These are phyloP conservation scores for Periglandula ipomoeae DNA, from an alignment of 2,329 filamentous ascomycete species.

Conservation along the genomic window DNA sequence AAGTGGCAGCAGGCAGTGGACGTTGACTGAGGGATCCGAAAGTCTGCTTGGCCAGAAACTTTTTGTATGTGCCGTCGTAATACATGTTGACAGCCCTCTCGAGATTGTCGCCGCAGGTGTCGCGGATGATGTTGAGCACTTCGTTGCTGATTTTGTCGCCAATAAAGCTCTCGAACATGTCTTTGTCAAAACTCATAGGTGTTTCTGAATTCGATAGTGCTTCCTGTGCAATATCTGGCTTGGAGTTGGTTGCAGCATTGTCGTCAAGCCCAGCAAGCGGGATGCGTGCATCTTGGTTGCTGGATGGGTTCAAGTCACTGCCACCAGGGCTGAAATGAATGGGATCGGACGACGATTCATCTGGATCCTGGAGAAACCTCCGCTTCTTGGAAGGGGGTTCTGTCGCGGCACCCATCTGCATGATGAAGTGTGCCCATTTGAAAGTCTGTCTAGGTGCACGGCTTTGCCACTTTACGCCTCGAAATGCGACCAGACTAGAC, in stretches of 20 bases:
- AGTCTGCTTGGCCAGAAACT: conserved; percentile 21
- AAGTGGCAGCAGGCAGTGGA: not conserved
- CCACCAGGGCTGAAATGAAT: conserved; percentile 12
- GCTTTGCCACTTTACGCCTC: not conserved
- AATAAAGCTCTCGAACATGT: conserved; percentile 49
- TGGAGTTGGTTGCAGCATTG: conserved; percentile 5
- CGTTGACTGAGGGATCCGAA: not conserved
- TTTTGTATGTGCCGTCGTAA: conserved; percentile 59
- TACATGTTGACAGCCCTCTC: conserved; percentile 61
- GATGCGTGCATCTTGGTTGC: conserved; percentile 11
- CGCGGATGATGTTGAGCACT: conserved; percentile 39
- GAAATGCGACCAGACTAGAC: not conserved
- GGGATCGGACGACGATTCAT: conserved; percentile 20
- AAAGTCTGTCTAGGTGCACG: not conserved
- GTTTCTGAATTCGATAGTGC: conserved; percentile 14
- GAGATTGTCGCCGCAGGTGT: conserved; percentile 46
- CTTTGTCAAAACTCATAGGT: conserved; percentile 41
- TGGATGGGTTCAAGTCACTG: conserved; percentile 16
- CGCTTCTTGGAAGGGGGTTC: conserved; percentile 38
- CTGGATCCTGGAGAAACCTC: conserved; percentile 27
- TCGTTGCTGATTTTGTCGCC: conserved; percentile 45
- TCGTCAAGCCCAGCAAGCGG: conserved; percentile 10
- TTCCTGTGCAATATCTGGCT: conserved; percentile 8
- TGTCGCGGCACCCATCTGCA: conserved; percentile 29
- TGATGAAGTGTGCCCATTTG: conserved; percentile 14